Evolutionary conservation across 2,329 filamentous ascomycete species (phyloP), one percentile per base, ranked within the genome.

Genomic region (Akanthomyces dipterigenus): DNA sequence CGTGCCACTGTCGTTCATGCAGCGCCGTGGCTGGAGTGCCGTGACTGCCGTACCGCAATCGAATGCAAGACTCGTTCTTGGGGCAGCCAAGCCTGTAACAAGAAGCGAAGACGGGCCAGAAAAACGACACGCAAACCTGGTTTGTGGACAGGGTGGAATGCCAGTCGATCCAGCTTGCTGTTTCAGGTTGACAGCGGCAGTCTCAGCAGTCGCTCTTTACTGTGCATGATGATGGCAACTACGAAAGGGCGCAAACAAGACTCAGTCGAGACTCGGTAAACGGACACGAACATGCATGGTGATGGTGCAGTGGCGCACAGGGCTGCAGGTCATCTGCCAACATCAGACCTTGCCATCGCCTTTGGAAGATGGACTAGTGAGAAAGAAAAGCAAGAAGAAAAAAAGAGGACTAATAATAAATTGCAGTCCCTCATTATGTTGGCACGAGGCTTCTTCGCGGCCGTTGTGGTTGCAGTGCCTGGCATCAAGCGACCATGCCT

Each of bases 151-250:
- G 31, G 20, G 43, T 8, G 38, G 16, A 48, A 38, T 36, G 31
- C n/a, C 11, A 16, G 55, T 26, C 55, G 55, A 57, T 57, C 43
- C 43, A 38, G 20, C 43, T 49, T 26, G 31, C 22, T 40, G 55
- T 57, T 57, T 57, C 55, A 57, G 55, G 55, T 49, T 48, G 12
- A 40, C 20, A 57, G 31, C 34, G 34, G 45, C 43, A 40, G 55
- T 57, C n/a, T 57, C 55, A 57, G 28, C 20, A 24, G 53, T 45
- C 38, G 22, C 38, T 43, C 20, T 46, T 36, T 24, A n/a, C n/a
- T 24, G 16, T 8, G 36, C 43, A 48, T 26, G 16, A 45, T 26
- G 3, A 42, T 5, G n/a, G 26, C 4, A n/a, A 22, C 51, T 34
- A 20, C n/a, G 26, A 45, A 26, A 43, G 40, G 38, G 28, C 7